Percentiles rank a stretch among this genome's conserved stretches.
Evolutionary conservation across 768 basidiomycete species (phyloP).

Genomic region (Trametes elegans): DNA sequence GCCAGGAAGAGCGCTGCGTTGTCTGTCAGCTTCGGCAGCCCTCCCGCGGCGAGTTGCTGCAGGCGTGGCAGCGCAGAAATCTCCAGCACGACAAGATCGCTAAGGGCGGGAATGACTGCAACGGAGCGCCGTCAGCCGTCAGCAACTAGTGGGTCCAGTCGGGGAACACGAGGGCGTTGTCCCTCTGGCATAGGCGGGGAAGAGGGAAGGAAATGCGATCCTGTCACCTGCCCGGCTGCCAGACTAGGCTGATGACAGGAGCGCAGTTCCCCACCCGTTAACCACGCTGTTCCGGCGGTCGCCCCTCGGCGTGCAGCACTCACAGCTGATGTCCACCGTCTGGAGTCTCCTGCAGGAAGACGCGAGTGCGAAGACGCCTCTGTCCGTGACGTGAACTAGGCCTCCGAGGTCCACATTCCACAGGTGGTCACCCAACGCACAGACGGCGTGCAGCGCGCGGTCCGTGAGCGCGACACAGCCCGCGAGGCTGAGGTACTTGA

Average conservation of each 20-base stretch:
- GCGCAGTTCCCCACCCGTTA: too few relatives aligned
- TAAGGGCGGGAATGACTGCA: slow-evolving; percentile 81
- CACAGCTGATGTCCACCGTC: slow-evolving; percentile 86
- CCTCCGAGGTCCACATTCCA: slow-evolving; percentile 82
- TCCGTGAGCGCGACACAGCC: slow-evolving; percentile 80
- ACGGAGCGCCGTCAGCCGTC: background rate
- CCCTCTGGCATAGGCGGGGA: too few relatives aligned
- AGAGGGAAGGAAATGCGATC: too few relatives aligned
- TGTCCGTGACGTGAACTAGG: slow-evolving; percentile 77
- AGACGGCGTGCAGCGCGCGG: slow-evolving; percentile 62
- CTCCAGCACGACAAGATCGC: slow-evolving; percentile 84
- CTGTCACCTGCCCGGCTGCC: too few relatives aligned
- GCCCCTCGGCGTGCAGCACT: slow-evolving; percentile 37
- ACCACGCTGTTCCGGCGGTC: too few relatives aligned
- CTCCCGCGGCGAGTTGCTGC: slow-evolving; percentile 75
- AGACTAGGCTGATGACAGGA: too few relatives aligned
- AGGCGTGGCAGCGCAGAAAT: slow-evolving; percentile 67
- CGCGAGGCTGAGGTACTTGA: slow-evolving; percentile 74
- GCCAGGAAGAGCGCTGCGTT: slow-evolving; percentile 76
- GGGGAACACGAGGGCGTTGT: too few relatives aligned
- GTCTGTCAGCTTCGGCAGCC: slow-evolving; percentile 82
- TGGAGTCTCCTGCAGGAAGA: slow-evolving; percentile 70
- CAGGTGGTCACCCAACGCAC: slow-evolving; percentile 69
- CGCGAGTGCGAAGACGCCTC: slow-evolving; percentile 63
- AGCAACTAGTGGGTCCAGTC: background rate